Percentiles rank a stretch among this genome's conserved stretches.
phyloP scores from a whole-genome alignment of 2,329 filamentous ascomycete genomes.

The Trichoderma sp. region DNA sequence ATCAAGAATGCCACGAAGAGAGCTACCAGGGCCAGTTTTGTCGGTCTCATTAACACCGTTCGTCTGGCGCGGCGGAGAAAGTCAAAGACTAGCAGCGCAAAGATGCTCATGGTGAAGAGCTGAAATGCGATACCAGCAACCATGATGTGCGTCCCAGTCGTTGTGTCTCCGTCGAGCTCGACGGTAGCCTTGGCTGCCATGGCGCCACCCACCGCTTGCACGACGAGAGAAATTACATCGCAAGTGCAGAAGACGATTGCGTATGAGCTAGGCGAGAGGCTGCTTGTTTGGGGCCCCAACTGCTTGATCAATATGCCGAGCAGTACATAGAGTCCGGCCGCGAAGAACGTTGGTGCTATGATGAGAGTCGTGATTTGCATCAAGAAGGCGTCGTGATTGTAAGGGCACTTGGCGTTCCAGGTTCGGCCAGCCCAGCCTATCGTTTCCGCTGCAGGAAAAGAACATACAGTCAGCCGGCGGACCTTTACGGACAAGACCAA shows the following conservation, averaged over 20 bases:
- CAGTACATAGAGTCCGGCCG: conserved; percentile 53
- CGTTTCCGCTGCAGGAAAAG: conserved; percentile 38
- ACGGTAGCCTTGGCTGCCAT: conserved; percentile 10
- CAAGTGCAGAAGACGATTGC: conserved; percentile 38
- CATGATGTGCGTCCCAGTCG: conserved; percentile 6
- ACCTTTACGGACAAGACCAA: no score
- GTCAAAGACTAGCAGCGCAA: conserved; percentile 22
- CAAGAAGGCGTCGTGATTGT: conserved; percentile 51
- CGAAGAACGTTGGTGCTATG: conserved; percentile 53
- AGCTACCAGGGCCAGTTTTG: conserved; percentile 38
- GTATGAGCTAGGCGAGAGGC: neutral
- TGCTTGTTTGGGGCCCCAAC: conserved; percentile 41
- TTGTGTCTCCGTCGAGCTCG: neutral
- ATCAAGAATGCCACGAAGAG: conserved; percentile 47
- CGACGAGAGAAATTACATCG: conserved; percentile 18
- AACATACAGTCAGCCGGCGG: neutral
- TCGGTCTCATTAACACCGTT: neutral
- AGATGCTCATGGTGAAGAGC: conserved; percentile 3
- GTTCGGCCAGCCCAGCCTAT: conserved; percentile 53
- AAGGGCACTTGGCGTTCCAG: conserved; percentile 53
- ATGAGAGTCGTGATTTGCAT: conserved; percentile 53
- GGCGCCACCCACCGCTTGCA: conserved; percentile 14
- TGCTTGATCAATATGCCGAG: conserved; percentile 51
- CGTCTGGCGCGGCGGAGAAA: conserved; percentile 37
- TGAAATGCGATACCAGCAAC: conserved; percentile 9